Base-by-base conservation (phyloP, 495 filamentous ascomycete genomes). In the Xylaria castorea region DNA sequence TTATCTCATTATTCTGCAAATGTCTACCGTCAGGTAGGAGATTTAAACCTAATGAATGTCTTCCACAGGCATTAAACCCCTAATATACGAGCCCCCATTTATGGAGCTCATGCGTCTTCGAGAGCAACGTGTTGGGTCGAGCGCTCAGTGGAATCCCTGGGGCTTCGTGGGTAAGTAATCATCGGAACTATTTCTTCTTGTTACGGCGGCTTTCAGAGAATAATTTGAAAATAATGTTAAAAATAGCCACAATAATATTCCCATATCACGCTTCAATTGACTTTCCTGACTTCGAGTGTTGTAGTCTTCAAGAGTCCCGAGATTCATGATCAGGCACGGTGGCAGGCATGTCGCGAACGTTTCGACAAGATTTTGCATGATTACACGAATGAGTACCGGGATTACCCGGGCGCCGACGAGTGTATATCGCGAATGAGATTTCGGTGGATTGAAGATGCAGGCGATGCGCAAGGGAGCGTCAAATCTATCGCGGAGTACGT, bases 261-360 rank as follows among this genome's bases (percentile, higher is more conserved):
- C n/a, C n/a, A n/a, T n/a, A n/a, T n/a, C n/a, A n/a, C n/a, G n/a
- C n/a, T n/a, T n/a, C n/a, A n/a, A n/a, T n/a, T n/a, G n/a, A n/a
- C n/a, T n/a, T n/a, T n/a, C n/a, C n/a, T n/a, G n/a, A n/a, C n/a
- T n/a, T n/a, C n/a, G n/a, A n/a, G n/a, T n/a, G n/a, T n/a, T n/a
- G n/a, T n/a, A n/a, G 66, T 57, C 20, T 68, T 53, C 48, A 68
- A 68, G 50, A 68, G 66, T 5, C 66, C 66, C 6, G 16, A 68
- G 50, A 68, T 68, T 11, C 32, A 55, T 14, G 38, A 57, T 16
- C 20, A 55, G 46, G 48, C n/a, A 20, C 20, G 18, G 11, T 68
- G 66, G 66, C 32, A 38, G 22, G 66, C 66, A 25, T 68, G 66
- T 32, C 46, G 51, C 5, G 48, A 68, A 44, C 66, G 66, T 11